Evolutionary conservation across 176 grass and related monocot species (phyloP).

Genomic region (Miscanthus lutarioriparius): DNA sequence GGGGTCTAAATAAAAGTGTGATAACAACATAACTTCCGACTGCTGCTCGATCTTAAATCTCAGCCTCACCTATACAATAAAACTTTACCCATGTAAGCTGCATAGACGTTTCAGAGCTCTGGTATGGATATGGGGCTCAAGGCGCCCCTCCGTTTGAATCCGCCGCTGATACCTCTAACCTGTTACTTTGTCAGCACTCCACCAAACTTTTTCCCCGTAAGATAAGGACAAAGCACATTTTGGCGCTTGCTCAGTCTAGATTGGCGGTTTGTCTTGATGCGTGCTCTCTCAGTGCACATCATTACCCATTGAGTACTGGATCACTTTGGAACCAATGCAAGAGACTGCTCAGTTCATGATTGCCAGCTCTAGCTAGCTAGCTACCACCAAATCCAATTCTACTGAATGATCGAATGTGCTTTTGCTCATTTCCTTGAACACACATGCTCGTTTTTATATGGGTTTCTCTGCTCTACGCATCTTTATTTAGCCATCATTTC

Average conservation of each 20-base stretch:
- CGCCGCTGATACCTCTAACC: no score
- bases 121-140: no score
- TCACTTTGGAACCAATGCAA: background rate
- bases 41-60: no score
- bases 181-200: background rate
- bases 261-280: constrained; percentile 8
- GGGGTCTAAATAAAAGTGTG: no score
- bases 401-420: background rate
- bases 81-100: no score
- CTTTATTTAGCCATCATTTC: background rate
- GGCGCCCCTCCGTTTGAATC: no score
- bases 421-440: background rate
- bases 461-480: background rate
- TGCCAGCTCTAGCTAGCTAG: background rate
- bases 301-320: constrained; percentile 10
- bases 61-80: no score
- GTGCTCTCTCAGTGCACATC: background rate
- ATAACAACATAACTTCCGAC: no score
- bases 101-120: no score
- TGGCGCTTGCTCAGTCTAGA: background rate
- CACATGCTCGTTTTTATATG: constrained; percentile 11
- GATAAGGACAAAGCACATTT: background rate
- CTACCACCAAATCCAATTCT: background rate
- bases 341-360: constrained; percentile 1
- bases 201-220: background rate